A percentile compares a stretch with the other conserved stretches of the same genome.
These are phyloP conservation scores for Wallacemonas collosoma DNA, from an alignment of 208 protist species.

Conservation along the genomic window DNA sequence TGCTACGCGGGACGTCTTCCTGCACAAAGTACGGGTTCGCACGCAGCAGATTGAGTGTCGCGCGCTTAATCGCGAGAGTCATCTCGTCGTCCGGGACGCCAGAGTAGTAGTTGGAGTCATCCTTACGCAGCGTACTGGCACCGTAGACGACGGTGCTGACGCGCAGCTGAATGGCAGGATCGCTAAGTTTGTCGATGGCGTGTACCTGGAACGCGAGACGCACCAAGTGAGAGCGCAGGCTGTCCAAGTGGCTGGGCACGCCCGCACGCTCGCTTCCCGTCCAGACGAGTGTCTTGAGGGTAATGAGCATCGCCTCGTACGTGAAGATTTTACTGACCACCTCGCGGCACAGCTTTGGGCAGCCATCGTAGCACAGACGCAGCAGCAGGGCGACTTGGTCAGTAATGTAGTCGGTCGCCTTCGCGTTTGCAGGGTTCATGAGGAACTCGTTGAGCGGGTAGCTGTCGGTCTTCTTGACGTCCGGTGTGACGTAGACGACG, in stretches of 20 bases:
- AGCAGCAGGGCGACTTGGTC: conserved; percentile 62
- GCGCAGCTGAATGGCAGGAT: conserved; percentile 58
- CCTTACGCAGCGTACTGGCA: conserved; percentile 56
- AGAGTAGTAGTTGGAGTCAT: conserved; percentile 31
- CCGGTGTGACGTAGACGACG: conserved; percentile 27
- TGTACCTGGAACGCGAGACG: conserved; percentile 65
- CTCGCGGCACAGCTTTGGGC: conserved; percentile 44
- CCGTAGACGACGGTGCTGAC: conserved; percentile 68
- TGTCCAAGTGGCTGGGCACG: conserved; percentile 31
- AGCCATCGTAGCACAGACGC: conserved; percentile 66
- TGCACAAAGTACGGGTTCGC: conserved; percentile 71
- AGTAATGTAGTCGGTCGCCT: conserved; percentile 39
- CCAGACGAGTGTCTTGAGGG: conserved; percentile 45
- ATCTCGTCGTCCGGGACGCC: conserved; percentile 57
- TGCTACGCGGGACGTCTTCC: conserved; percentile 44
- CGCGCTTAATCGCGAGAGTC: conserved; percentile 44
- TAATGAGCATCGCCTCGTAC: conserved; percentile 38
- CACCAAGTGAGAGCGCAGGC: conserved; percentile 54
- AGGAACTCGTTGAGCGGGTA: conserved; percentile 45
- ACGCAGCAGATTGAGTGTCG: conserved; percentile 46
- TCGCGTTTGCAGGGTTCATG: conserved; percentile 18
- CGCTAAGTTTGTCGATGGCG: conserved; percentile 42
- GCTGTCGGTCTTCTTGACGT: conserved; percentile 12
- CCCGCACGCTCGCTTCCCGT: conserved; percentile 47
- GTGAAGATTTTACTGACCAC: conserved; percentile 49